Evolutionary conservation across 768 basidiomycete genomes (phyloP).

Genomic region (Hygrocybe punicea): DNA sequence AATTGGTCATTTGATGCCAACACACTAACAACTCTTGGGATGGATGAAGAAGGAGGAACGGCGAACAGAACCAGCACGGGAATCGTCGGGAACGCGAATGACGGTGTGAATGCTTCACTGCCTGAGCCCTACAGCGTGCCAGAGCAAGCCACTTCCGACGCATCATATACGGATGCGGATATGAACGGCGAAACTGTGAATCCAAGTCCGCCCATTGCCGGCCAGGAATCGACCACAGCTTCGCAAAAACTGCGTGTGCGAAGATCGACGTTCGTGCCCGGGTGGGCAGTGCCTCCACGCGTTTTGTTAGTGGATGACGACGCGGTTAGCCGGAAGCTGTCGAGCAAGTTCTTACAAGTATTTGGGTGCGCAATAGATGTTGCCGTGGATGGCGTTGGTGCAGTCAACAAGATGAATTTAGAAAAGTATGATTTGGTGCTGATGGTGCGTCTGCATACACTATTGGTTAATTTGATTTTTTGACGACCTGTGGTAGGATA

Average conservation of each 20-base stretch:
- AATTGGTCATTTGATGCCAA: constrained; percentile 58
- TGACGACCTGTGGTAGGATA: constrained; percentile 57
- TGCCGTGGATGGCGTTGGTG: constrained; percentile 87
- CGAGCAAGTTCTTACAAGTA: constrained; percentile 91
- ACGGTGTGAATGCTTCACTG: neutral
- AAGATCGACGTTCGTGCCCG: constrained; percentile 77
- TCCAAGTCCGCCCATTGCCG: neutral
- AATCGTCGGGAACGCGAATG: neutral
- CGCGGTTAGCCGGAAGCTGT: constrained; percentile 80
- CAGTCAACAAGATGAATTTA: constrained; percentile 94
- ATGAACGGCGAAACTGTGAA: neutral
- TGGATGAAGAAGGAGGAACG: constrained; percentile 16
- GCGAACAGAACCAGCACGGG: neutral
- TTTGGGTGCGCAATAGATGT: constrained; percentile 94
- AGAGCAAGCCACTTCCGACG: constrained; percentile 6
- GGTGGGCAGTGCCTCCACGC: constrained; percentile 87
- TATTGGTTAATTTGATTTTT: constrained; percentile 10
- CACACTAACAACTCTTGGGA: constrained; percentile 25
- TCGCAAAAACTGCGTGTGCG: constrained; percentile 61
- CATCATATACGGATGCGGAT: neutral
- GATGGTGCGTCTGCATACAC: constrained; percentile 59
- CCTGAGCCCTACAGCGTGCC: constrained; percentile 15
- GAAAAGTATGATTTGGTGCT: constrained; percentile 94
- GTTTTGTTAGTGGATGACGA: constrained; percentile 96
- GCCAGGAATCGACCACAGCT: constrained; percentile 2